Percentiles rank a stretch among this genome's conserved stretches.
Evolutionary conservation across 2,329 filamentous ascomycete genomes (phyloP).

Genomic region (Alternaria atra): DNA sequence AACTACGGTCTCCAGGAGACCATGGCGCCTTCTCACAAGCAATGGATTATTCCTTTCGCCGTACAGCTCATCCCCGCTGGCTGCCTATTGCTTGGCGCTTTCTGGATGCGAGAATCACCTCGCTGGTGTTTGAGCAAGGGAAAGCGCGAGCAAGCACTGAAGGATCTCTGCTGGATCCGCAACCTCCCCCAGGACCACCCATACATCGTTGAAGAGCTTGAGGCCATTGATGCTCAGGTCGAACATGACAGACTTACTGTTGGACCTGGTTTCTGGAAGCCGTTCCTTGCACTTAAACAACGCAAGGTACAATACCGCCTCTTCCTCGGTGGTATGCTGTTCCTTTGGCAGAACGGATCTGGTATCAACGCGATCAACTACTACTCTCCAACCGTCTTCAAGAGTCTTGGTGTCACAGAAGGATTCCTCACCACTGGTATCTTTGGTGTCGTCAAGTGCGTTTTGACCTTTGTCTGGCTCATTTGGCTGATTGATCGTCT

Average conservation of each 20-base stretch:
- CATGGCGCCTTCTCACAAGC: conserved; percentile 54
- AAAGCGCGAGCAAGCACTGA: conserved; percentile 52
- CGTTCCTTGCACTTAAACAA: conserved; percentile 40
- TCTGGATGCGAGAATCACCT: conserved; percentile 56
- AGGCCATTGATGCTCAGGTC: conserved; percentile 73
- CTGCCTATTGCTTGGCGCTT: conserved; percentile 59
- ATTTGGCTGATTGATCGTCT: conserved; percentile 73
- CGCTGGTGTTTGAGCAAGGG: conserved; percentile 56
- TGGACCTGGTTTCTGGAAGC: conserved; percentile 76
- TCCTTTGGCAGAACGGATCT: conserved; percentile 76
- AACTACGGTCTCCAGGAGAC: conserved; percentile 58
- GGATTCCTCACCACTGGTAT: conserved; percentile 71
- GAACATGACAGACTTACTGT: conserved; percentile 70
- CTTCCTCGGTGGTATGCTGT: conserved; percentile 77
- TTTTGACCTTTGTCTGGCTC: conserved; percentile 73
- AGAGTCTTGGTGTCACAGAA: conserved; percentile 68
- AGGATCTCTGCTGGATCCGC: conserved; percentile 69
- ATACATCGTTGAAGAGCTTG: conserved; percentile 78
- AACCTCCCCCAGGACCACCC: conserved; percentile 65
- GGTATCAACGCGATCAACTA: conserved; percentile 77
- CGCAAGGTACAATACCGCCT: conserved; percentile 73
- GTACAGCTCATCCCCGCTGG: conserved; percentile 74
- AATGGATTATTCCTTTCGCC: conserved; percentile 62
- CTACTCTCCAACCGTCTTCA: conserved; percentile 77
- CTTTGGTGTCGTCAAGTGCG: conserved; percentile 62